Conservation (phyloP, 2,329 filamentous ascomycete genomes). For the Neofusicoccum laricinum region DNA sequence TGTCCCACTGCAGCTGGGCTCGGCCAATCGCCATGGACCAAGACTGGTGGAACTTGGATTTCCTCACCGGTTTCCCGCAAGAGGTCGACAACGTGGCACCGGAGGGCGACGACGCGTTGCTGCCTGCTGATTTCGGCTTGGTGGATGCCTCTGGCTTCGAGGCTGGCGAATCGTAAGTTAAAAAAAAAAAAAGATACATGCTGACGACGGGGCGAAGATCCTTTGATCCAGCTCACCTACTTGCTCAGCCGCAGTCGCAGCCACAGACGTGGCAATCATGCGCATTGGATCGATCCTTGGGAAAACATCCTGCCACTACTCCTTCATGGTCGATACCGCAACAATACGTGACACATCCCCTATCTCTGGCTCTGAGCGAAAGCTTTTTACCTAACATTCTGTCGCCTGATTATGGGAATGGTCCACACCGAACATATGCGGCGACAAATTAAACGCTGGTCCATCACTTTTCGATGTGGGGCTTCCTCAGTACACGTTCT, state of each 20-base stretch:
- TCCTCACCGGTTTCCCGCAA: not conserved
- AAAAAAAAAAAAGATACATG: not conserved
- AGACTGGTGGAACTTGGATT: not conserved
- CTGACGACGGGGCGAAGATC: not conserved
- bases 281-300: not conserved
- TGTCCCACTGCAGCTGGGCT: not conserved
- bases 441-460: too few species aligned
- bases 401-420: too few species aligned
- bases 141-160: not conserved
- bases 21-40: not conserved
- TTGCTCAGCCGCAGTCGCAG: too few species aligned
- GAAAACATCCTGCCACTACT: too few species aligned
- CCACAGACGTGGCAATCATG: too few species aligned
- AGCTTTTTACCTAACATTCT: too few species aligned
- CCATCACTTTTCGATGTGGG: too few species aligned
- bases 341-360: too few species aligned
- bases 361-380: too few species aligned
- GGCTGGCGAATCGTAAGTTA: not conserved
- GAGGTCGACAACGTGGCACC: not conserved
- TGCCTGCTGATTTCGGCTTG: not conserved
- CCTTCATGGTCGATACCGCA: too few species aligned
- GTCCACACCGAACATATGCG: too few species aligned
- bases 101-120: not conserved
- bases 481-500: too few species aligned
- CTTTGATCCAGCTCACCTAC: not conserved